Evolutionary conservation across 441 rosid species (phyloP).

Genomic region (Flueggea neowawraea): DNA sequence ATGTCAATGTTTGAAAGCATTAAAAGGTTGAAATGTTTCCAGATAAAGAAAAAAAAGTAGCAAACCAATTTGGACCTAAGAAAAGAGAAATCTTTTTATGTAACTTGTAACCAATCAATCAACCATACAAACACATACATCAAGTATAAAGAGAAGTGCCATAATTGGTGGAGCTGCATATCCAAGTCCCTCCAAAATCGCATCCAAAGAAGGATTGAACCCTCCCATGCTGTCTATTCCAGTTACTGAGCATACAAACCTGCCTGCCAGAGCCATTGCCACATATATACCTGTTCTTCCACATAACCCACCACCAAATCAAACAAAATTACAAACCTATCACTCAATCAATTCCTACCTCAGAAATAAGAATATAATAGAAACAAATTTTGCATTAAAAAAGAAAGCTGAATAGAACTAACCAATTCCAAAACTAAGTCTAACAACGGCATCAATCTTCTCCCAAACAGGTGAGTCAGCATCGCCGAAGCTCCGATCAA

Average conservation of each 20-base stretch:
- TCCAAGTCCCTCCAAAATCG: slow-evolving; percentile 78
- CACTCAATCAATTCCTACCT: not conserved
- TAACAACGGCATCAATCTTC: slow-evolving; percentile 77
- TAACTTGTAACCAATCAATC: not conserved
- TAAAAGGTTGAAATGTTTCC: too few relatives aligned
- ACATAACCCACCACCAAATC: not conserved
- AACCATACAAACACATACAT: slow-evolving; percentile 43
- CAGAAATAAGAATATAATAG: not conserved
- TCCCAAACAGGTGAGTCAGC: slow-evolving; percentile 77
- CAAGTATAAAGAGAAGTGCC: slow-evolving; percentile 92
- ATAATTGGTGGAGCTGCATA: slow-evolving; percentile 89
- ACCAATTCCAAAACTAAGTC: slow-evolving; percentile 93
- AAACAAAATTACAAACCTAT: slow-evolving; percentile 6
- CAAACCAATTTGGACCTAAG: not conserved
- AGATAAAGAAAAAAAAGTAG: not conserved
- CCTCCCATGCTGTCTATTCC: slow-evolving; percentile 88
- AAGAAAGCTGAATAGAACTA: slow-evolving; percentile 12
- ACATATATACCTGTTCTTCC: slow-evolving; percentile 67
- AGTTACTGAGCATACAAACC: slow-evolving; percentile 71
- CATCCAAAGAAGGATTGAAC: slow-evolving; percentile 66
- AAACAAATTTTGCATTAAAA: not conserved
- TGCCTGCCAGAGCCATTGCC: slow-evolving; percentile 83
- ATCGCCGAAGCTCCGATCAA: slow-evolving; percentile 57
- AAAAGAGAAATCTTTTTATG: too few relatives aligned
- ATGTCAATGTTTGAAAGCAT: too few relatives aligned